phyloP scores from a whole-genome alignment of 495 filamentous ascomycete genomes.

The Sordaria brevicollis region DNA sequence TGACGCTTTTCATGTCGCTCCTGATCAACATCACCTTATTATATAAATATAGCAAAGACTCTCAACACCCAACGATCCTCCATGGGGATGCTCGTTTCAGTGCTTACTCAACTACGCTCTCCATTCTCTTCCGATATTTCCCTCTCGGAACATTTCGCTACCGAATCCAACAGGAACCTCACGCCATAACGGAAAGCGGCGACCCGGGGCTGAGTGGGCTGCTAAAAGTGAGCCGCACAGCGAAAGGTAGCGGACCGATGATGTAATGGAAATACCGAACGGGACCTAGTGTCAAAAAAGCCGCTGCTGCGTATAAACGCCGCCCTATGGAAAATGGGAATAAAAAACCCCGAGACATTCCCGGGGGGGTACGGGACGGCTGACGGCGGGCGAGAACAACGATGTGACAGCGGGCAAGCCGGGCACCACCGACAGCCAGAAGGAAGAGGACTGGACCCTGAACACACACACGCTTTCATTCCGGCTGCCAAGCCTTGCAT shows the following conservation, averaged over 20 bases:
- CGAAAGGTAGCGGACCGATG: not conserved
- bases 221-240: not conserved
- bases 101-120: not conserved
- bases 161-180: not conserved
- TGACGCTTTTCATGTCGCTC: not conserved
- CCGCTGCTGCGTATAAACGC: not conserved
- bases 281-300: not conserved
- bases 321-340: not conserved
- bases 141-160: not conserved
- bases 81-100: not conserved
- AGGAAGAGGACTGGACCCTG: not conserved
- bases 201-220: not conserved
- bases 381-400: too few species aligned
- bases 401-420: not conserved
- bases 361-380: not conserved
- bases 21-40: not conserved
- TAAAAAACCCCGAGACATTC: slow-evolving; percentile 9
- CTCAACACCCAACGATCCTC: not conserved
- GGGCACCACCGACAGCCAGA: not conserved
- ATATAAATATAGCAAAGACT: not conserved
- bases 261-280: not conserved
- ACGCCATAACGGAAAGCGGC: not conserved
- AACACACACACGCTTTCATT: not conserved
- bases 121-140: not conserved
- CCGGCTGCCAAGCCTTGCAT: not conserved